Base-by-base conservation (phyloP, 352 stramenopile species). In the Phytophthora agathidicida region DNA sequence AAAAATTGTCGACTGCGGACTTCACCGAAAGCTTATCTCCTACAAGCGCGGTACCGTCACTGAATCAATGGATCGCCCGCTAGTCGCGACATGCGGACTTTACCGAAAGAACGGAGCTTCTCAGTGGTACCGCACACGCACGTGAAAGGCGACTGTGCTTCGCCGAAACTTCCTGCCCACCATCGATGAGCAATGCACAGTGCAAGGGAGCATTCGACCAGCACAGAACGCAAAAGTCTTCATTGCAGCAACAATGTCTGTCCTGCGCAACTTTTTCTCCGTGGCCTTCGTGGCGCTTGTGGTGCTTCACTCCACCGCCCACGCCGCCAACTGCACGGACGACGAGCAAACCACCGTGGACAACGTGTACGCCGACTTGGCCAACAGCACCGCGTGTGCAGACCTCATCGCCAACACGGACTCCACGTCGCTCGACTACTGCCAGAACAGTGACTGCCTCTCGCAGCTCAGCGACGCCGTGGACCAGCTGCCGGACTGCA, bases 401-500 rank as follows among this genome's bases (percentile, higher is more conserved):
- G 42, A 65, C 14, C 60, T 75, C 26, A 39, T 70, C 7, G 44
- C 56, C 17, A 39, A 70, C 61, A 51, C 69, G 48, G 60, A 23
- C 23, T 51, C 36, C 10, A 54, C 69, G 43, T 78, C 65, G 7
- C 53, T 78, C 45, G 48, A 68, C 55, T 75, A 77, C 44, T 78
- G 69, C 36, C 27, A 32, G 50, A 60, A 59, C 47, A 65, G 28
- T 35, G 60, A 65, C 42, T 75, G 69, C 31, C 54, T 75, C 28
- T 44, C 60, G 38, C 42, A 48, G 39, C 51, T 78, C 31, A 48
- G 41, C 28, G 41, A 66, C 28, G 38, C 53, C 2, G 56, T 60
- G 24, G 55, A 51, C 22, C 28, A 75, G 7, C 56, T 78, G 32
- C 69, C 69, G 24, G 58, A 73, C 49, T 76, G 68, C 48, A 68